Percentiles rank a stretch among this genome's conserved stretches.
phyloP scores from a whole-genome alignment of 345 rosid genomes.

The Kernera saxatilis region DNA sequence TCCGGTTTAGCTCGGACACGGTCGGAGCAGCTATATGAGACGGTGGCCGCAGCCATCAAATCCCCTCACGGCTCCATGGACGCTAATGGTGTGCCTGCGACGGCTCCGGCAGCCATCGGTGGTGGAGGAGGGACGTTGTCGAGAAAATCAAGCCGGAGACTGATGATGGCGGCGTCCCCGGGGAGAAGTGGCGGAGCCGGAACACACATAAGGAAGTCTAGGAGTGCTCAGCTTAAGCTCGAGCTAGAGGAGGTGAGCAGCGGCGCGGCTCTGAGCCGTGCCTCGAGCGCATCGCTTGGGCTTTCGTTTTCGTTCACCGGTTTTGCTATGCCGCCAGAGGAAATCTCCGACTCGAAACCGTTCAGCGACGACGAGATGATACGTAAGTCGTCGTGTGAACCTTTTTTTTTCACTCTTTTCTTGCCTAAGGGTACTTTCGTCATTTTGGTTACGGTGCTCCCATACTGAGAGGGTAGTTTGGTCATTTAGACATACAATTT shows the following conservation, averaged over 20 bases:
- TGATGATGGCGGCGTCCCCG: constrained; percentile 50
- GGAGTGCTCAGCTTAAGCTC: constrained; percentile 75
- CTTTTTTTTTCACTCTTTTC: not conserved
- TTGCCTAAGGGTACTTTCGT: not conserved
- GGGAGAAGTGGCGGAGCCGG: constrained; percentile 47
- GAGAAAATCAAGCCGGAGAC: constrained; percentile 66
- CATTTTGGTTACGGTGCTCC: not conserved
- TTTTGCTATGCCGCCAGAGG: constrained; percentile 78
- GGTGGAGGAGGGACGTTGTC: constrained; percentile 43
- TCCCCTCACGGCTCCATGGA: constrained; percentile 39
- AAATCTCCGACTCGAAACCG: constrained; percentile 65
- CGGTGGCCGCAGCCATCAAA: constrained; percentile 65
- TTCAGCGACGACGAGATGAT: constrained; percentile 90
- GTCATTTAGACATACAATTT: not conserved
- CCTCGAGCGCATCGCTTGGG: constrained; percentile 92
- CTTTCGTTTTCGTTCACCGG: constrained; percentile 94
- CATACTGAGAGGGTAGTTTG: constrained; percentile 15
- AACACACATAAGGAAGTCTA: constrained; percentile 74
- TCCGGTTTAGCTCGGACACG: constrained; percentile 62
- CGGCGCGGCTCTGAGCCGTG: constrained; percentile 89
- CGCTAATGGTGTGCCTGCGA: constrained; percentile 26
- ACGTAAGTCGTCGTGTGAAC: constrained; percentile 52
- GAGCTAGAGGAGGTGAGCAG: constrained; percentile 75
- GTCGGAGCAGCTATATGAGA: constrained; percentile 74
- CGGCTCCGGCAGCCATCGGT: constrained; percentile 16